Conservation (phyloP, 495 filamentous ascomycete genomes). For the Parmelia sp. region DNA sequence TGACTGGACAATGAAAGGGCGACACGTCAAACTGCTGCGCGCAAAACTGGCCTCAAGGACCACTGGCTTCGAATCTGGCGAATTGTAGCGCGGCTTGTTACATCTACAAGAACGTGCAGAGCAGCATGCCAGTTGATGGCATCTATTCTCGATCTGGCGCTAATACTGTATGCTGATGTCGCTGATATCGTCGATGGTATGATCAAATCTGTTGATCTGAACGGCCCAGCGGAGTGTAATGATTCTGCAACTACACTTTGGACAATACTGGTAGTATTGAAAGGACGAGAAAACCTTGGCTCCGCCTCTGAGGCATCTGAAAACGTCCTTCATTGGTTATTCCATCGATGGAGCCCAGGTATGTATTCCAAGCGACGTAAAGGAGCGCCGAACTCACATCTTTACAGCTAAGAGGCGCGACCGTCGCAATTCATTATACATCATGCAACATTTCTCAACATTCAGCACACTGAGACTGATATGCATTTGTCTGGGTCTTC, state of each 20-base stretch:
- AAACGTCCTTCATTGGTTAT: constrained; percentile 71
- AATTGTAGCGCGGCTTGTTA: constrained; percentile 60
- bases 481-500: constrained; percentile 33
- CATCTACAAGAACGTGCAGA: constrained; percentile 63
- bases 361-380: constrained; percentile 23
- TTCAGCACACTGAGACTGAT: constrained; percentile 36
- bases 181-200: constrained; percentile 61
- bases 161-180: constrained; percentile 57
- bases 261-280: constrained; percentile 54
- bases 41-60: constrained; percentile 29
- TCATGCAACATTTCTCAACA: constrained; percentile 32
- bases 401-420: constrained; percentile 31
- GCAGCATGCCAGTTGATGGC: constrained; percentile 73
- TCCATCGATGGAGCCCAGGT: constrained; percentile 74
- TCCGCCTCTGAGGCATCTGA: constrained; percentile 57
- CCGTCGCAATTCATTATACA: constrained; percentile 31
- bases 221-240: constrained; percentile 70
- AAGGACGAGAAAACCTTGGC: constrained; percentile 56
- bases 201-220: constrained; percentile 66
- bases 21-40: constrained; percentile 35
- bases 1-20: constrained; percentile 28
- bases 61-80: constrained; percentile 74
- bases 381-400: neutral
- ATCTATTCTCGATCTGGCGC: constrained; percentile 53
- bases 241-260: constrained; percentile 75